Base-by-base conservation (phyloP, 805 yeast genomes). In the Candida stauntonica region DNA sequence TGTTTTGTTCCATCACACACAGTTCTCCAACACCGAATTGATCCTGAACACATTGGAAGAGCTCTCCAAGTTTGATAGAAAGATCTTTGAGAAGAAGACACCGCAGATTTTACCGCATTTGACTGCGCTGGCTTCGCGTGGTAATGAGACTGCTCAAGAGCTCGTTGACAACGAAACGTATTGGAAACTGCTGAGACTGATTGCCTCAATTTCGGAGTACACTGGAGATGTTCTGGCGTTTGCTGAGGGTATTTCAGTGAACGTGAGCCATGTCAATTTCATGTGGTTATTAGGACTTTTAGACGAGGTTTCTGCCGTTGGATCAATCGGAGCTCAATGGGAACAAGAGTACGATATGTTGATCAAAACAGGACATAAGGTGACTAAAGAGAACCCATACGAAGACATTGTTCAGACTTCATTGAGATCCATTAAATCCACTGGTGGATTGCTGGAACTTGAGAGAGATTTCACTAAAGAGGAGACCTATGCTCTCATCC, bases 281-380 rank as follows among this genome's bases (percentile, higher is more conserved):
- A 74, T 83, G 74, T 70, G 76, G 47, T 58, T 84, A 9, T 64
- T 85, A 26, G 93, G 91, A 0, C 60, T 84, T 8, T 58, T 85
- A 23, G 95, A 85, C 59, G 94, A 85, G 47, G 72, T 85, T 14
- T 82, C 93, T 0, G 83, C 91, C 1, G 75, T 81, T 33, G 94
- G 94, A 7, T 87, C 93, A 0, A 66, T 81, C 37, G 91, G 87
- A 6, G 79, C 86, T 4, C 84, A 78, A 53, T 77, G 77, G 74
- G 93, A 85, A 57, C 81, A 77, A 45, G 83, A 77, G 40, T 67
- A 66, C 39, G 81, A 73, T 28, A 58, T 61, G 16, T 52, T 70
- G 30, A 54, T 63, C 11, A 62, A 63, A 18, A 63, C 67, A 26
- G 77, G 74, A 0, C 70, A 68, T 42, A 64, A 64, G 24, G 62